phyloP scores from a whole-genome alignment of 768 basidiomycete species.

The Suillus weaverae region DNA sequence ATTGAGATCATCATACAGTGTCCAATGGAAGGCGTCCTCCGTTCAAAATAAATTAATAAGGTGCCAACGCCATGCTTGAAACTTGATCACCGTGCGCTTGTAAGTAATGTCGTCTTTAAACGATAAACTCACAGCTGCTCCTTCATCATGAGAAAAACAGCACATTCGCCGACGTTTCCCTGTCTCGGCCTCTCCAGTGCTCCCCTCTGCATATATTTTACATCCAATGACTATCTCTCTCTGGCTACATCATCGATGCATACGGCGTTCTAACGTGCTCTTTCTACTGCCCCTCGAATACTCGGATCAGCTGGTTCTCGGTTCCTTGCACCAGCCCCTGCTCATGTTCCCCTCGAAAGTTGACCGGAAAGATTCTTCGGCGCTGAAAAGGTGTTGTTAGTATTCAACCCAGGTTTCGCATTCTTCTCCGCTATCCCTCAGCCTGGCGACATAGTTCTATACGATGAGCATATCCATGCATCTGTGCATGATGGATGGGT shows the following conservation, averaged over 20 bases:
- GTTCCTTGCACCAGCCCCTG: constrained; percentile 61
- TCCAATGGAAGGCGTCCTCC: no score
- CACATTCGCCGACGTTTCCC: constrained; percentile 72
- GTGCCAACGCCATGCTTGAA: no score
- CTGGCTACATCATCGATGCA: constrained; percentile 58
- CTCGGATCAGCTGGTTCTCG: constrained; percentile 89
- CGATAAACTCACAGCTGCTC: constrained; percentile 50
- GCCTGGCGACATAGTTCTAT: constrained; percentile 70
- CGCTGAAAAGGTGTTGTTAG: constrained; percentile 64
- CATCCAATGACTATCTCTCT: constrained; percentile 93
- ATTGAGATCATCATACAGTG: no score
- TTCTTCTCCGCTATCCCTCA: constrained; percentile 84
- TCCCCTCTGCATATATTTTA: constrained; percentile 61
- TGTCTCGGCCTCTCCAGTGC: constrained; percentile 34
- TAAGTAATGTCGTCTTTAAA: constrained; percentile 35
- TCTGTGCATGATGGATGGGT: constrained; percentile 91
- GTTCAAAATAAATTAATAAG: no score
- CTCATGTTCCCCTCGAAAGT: constrained; percentile 68
- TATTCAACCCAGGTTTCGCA: constrained; percentile 93
- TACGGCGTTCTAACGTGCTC: constrained; percentile 63
- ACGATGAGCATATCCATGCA: constrained; percentile 89
- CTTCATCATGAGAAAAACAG: constrained; percentile 64
- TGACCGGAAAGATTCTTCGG: constrained; percentile 66
- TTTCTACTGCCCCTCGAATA: constrained; percentile 51
- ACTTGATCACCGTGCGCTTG: no score